Conservation (phyloP, 768 basidiomycete genomes). For the Xerocomellus intermedius region DNA sequence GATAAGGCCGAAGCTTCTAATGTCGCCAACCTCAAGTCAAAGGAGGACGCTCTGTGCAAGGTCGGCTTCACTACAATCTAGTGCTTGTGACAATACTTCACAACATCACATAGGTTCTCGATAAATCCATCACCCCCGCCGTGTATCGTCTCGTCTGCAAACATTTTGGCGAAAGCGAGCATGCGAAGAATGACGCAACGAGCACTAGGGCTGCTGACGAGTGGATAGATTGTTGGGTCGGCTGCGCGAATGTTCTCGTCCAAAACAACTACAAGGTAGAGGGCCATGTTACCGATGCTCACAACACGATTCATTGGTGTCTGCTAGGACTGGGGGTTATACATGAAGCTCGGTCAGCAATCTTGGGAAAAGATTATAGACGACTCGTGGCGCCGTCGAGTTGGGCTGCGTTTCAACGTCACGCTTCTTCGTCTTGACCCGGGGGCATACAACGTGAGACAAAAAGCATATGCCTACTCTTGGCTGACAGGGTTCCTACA, state of each 20-base stretch:
- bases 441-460: constrained; percentile 54
- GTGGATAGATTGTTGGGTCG: constrained; percentile 74
- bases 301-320: neutral
- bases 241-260: constrained; percentile 62
- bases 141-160: constrained; percentile 56
- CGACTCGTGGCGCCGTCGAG: constrained; percentile 49
- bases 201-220: constrained; percentile 42
- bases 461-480: neutral
- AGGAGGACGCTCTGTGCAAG: constrained; percentile 50
- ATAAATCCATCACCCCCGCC: constrained; percentile 46
- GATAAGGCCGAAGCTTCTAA: constrained; percentile 27
- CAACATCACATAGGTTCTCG: constrained; percentile 42
- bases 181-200: constrained; percentile 17
- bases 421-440: constrained; percentile 58
- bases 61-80: constrained; percentile 34
- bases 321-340: constrained; percentile 59
- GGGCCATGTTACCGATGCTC: constrained; percentile 1
- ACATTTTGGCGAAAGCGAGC: constrained; percentile 39
- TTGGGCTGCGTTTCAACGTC: constrained; percentile 63
- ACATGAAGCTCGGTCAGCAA: constrained; percentile 49
- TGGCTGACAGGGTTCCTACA: constrained; percentile 23
- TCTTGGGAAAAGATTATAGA: constrained; percentile 58
- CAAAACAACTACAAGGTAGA: constrained; percentile 46
- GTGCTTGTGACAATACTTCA: neutral
- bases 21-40: constrained; percentile 32